These are phyloP conservation scores for Tolypocladium nubicola DNA, from an alignment of 2,329 filamentous ascomycete genomes.

Conservation along the genomic window DNA sequence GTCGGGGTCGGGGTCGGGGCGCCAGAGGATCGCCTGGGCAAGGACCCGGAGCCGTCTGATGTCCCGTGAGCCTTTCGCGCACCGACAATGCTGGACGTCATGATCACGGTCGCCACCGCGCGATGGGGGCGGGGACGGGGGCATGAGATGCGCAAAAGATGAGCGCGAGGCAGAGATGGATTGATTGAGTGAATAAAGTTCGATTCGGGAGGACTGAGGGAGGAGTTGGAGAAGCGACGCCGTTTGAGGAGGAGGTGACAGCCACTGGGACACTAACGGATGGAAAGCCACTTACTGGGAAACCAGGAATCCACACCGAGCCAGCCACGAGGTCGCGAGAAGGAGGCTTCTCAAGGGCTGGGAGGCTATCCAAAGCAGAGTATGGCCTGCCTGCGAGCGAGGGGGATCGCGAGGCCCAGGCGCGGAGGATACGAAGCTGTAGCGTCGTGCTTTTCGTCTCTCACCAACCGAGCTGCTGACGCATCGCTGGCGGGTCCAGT, in stretches of 20 bases:
- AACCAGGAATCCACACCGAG: neutral
- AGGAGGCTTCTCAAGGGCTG: neutral
- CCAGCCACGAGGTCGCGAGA: neutral
- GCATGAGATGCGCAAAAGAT: constrained; percentile 8
- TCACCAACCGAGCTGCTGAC: neutral
- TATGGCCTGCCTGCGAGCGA: neutral
- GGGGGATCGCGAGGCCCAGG: neutral
- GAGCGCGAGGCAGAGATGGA: neutral
- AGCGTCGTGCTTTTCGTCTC: neutral
- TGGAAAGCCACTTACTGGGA: neutral
- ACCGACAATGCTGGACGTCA: constrained; percentile 12
- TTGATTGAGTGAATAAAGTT: neutral
- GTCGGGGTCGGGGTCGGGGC: constrained; percentile 1
- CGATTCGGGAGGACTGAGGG: constrained; percentile 8
- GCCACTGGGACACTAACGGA: neutral
- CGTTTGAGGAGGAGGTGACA: neutral
- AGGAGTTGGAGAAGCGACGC: constrained; percentile 1
- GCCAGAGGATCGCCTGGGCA: constrained; percentile 5
- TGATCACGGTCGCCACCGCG: constrained; percentile 18
- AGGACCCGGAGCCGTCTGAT: constrained; percentile 8
- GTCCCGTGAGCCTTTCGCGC: constrained; percentile 12
- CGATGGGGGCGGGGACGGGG: constrained; percentile 10
- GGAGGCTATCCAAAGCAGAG: neutral
- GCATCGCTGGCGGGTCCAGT: neutral
- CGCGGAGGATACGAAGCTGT: neutral